These are phyloP conservation scores for Ogataea haglerorum DNA, from an alignment of 805 yeast species.

Conservation along the genomic window DNA sequence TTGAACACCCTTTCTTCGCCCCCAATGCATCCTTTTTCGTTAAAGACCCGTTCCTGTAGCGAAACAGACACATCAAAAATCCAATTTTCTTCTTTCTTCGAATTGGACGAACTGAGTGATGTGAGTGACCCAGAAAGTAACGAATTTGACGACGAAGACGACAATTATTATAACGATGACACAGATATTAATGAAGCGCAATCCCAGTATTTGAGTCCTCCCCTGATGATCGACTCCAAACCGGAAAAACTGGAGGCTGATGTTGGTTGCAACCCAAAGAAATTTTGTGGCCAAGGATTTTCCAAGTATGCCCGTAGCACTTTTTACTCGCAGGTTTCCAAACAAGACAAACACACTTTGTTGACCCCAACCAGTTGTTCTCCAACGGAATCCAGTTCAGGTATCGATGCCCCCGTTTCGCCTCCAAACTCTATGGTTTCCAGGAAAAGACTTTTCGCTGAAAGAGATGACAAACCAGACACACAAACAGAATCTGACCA, in stretches of 20 bases:
- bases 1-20: slow-evolving; percentile 12
- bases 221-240: background rate
- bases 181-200: background rate
- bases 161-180: background rate
- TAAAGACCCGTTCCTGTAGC: slow-evolving; percentile 10
- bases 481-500: background rate
- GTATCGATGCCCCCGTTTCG: slow-evolving; percentile 2
- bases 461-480: background rate
- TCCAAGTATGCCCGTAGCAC: background rate
- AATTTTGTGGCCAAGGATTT: background rate
- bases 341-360: too few relatives aligned
- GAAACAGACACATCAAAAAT: slow-evolving; percentile 6
- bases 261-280: background rate
- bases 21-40: slow-evolving; percentile 1
- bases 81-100: slow-evolving; percentile 17
- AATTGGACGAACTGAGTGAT: slow-evolving; percentile 20
- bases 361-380: slow-evolving; percentile 1
- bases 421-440: slow-evolving; percentile 4
- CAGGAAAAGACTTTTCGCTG: slow-evolving; percentile 2
- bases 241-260: background rate
- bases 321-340: too few relatives aligned
- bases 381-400: slow-evolving; percentile 1
- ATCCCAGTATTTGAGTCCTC: background rate
- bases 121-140: slow-evolving; percentile 16
- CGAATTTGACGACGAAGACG: slow-evolving; percentile 10